Conservation (phyloP, 345 rosid species). For the Luvunga scandens region DNA sequence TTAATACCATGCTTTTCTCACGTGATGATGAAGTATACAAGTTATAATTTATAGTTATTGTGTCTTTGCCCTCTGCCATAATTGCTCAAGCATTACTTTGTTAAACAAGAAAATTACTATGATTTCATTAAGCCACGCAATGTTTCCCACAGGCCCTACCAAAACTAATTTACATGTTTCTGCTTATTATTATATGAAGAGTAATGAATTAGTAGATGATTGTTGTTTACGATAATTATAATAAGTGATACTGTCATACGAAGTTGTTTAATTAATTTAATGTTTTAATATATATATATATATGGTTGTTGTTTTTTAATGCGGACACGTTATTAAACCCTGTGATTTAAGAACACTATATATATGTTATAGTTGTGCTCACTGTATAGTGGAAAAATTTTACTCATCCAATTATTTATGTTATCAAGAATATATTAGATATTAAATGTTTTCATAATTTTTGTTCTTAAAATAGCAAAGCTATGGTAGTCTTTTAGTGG, state of each 20-base stretch:
- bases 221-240: too few relatives aligned
- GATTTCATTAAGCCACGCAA: slow-evolving; percentile 19
- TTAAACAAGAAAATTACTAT: slow-evolving; percentile 9
- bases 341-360: too few relatives aligned
- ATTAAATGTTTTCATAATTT: neutral
- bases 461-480: too few relatives aligned
- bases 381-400: too few relatives aligned
- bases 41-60: neutral
- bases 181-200: too few relatives aligned
- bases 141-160: slow-evolving; percentile 16
- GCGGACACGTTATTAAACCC: rapidly evolving
- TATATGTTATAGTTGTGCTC: too few relatives aligned
- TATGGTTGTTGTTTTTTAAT: too few relatives aligned
- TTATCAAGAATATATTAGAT: neutral
- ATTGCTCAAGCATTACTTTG: slow-evolving; percentile 4
- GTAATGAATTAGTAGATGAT: neutral
- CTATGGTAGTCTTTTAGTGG: too few relatives aligned
- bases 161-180: neutral
- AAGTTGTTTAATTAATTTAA: too few relatives aligned
- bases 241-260: too few relatives aligned
- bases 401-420: too few relatives aligned
- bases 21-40: neutral
- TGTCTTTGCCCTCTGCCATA: neutral
- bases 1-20: slow-evolving; percentile 6
- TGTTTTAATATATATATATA: too few relatives aligned